Conservation (phyloP, 371 early-diverging fungal species). For the Mucor indicus region DNA sequence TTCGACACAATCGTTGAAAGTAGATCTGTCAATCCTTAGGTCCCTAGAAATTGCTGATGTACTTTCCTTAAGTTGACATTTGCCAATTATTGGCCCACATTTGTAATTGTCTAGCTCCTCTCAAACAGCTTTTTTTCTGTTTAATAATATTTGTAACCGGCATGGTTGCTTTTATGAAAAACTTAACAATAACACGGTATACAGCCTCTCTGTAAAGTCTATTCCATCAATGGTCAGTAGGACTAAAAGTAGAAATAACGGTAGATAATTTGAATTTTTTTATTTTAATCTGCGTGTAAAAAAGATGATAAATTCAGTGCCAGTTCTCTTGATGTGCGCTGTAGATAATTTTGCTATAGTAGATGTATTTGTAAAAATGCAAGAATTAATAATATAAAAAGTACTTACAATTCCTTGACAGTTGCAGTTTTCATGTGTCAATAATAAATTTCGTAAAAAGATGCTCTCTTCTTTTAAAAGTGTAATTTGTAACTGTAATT, state of each 20-base stretch:
- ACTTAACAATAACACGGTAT: too few species aligned
- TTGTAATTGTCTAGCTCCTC: background rate
- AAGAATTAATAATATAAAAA: background rate
- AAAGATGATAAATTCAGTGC: too few species aligned
- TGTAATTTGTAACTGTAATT: conserved; percentile 52
- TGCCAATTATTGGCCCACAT: background rate
- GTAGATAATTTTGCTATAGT: conserved; percentile 19
- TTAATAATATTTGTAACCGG: too few species aligned
- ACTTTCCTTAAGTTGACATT: background rate
- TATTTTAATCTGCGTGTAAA: too few species aligned
- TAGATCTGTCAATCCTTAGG: background rate
- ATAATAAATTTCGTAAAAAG: conserved; percentile 61
- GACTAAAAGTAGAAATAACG: too few species aligned
- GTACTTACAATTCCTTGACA: conserved; percentile 35
- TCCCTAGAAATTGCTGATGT: background rate
- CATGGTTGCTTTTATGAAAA: too few species aligned
- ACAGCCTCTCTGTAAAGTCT: too few species aligned
- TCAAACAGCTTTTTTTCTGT: too few species aligned
- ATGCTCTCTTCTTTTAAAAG: conserved; percentile 70
- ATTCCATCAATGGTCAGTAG: too few species aligned
- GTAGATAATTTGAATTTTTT: too few species aligned
- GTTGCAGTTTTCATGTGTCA: conserved; percentile 60
- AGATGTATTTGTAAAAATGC: background rate
- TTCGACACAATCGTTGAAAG: background rate
- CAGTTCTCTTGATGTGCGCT: conserved; percentile 16